Evolutionary conservation across 2,329 filamentous ascomycete genomes (phyloP).

Genomic region (Fusarium paranaense): DNA sequence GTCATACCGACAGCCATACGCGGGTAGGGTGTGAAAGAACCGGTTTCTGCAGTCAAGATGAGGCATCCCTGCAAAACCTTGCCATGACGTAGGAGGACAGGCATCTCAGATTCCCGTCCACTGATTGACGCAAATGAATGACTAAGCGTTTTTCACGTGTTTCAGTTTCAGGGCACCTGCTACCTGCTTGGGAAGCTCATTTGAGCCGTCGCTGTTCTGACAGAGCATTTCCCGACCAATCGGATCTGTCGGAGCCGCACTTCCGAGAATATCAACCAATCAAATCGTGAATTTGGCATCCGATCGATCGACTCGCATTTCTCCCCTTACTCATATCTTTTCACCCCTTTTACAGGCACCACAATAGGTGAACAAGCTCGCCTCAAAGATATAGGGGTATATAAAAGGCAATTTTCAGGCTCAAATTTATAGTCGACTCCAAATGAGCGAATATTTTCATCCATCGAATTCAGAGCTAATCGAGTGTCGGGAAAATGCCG

Average conservation of each 20-base stretch:
- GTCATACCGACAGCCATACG: neutral
- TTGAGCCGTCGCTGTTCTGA: too few relatives aligned
- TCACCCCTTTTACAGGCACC: too few relatives aligned
- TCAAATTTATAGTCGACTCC: rapidly evolving
- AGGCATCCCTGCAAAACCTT: neutral
- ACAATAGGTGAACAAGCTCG: too few relatives aligned
- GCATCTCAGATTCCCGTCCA: neutral
- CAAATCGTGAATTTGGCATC: neutral
- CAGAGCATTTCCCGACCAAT: neutral
- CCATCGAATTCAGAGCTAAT: neutral
- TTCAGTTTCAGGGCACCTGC: too few relatives aligned
- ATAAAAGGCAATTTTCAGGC: rapidly evolving
- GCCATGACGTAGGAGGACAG: neutral
- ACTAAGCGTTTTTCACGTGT: neutral
- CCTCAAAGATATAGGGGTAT: neutral
- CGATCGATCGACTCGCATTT: neutral
- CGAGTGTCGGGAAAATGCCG: rapidly evolving
- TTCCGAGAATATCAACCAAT: neutral
- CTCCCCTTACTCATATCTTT: neutral
- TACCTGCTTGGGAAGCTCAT: too few relatives aligned
- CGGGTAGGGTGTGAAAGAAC: neutral
- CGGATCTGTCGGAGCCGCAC: neutral
- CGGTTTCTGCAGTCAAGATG: neutral
- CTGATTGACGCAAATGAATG: neutral
- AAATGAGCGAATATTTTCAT: rapidly evolving